A percentile compares a stretch with the other conserved stretches of the same genome.
These are phyloP conservation scores for Entamoeba dispar DNA, from an alignment of 208 protist species.

Conservation along the genomic window DNA sequence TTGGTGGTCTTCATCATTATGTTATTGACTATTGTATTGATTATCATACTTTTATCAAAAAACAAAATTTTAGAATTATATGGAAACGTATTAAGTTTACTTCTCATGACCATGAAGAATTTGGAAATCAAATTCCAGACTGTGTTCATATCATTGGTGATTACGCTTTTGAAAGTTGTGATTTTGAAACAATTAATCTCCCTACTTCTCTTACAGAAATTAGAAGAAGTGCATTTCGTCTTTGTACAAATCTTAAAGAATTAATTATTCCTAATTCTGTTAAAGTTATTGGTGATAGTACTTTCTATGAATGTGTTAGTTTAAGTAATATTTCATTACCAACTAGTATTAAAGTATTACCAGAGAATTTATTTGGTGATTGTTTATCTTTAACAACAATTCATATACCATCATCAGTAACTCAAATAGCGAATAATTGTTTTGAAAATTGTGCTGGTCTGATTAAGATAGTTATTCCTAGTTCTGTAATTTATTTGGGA, in stretches of 20 bases:
- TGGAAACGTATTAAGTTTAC: neutral
- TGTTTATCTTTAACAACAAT: too few species aligned
- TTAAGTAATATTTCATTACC: too few species aligned
- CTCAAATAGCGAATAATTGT: too few species aligned
- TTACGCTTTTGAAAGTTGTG: neutral
- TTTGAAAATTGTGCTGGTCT: neutral
- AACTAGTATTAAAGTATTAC: too few species aligned
- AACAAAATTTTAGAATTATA: neutral
- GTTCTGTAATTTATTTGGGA: neutral
- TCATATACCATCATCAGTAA: too few species aligned
- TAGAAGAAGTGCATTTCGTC: too few species aligned
- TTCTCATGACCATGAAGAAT: neutral
- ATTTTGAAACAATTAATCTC: neutral
- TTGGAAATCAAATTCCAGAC: neutral
- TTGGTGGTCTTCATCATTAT: neutral
- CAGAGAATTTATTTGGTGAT: too few species aligned
- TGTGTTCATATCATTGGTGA: neutral
- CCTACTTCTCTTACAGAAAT: too few species aligned
- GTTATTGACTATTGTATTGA: neutral
- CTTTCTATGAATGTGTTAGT: too few species aligned
- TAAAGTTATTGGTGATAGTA: too few species aligned
- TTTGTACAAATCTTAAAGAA: too few species aligned
- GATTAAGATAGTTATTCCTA: neutral
- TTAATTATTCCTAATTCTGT: too few species aligned
- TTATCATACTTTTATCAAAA: neutral